Evolutionary conservation across 2,329 filamentous ascomycete genomes (phyloP).

Genomic region (Cladosporium sp.): DNA sequence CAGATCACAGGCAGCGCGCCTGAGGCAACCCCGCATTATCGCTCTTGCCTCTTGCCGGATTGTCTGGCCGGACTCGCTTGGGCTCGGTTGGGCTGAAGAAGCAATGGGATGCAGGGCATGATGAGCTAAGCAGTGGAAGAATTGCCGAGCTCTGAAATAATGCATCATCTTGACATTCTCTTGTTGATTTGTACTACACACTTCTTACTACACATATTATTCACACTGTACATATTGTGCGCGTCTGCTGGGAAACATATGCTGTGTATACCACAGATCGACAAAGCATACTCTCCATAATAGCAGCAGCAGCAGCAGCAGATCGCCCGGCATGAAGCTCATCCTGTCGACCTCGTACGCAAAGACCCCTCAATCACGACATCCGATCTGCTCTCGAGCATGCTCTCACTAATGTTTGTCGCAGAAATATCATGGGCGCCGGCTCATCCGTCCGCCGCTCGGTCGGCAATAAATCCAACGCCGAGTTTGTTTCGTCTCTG

Average conservation of each 20-base stretch:
- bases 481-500: conserved; percentile 86
- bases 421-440: conserved; percentile 79
- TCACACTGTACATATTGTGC: background rate
- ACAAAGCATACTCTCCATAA: background rate
- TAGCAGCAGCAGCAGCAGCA: background rate
- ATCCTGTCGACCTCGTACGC: conserved; percentile 83
- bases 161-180: conserved; percentile 5
- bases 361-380: conserved; percentile 14
- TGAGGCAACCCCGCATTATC: background rate
- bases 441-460: conserved; percentile 81
- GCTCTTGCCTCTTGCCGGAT: background rate
- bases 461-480: conserved; percentile 79
- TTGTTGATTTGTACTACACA: background rate
- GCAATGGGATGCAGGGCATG: background rate
- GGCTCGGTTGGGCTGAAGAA: background rate
- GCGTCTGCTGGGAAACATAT: background rate
- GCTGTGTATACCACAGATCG: background rate
- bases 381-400: conserved; percentile 19
- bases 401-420: conserved; percentile 3
- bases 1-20: background rate
- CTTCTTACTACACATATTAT: background rate
- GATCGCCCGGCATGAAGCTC: conserved; percentile 68
- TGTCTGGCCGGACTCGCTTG: background rate
- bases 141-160: conserved; percentile 10
- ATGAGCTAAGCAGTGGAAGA: conserved; percentile 10